Conservation (phyloP, 1,139 yeast genomes). For the Arxiozyma bovina region DNA sequence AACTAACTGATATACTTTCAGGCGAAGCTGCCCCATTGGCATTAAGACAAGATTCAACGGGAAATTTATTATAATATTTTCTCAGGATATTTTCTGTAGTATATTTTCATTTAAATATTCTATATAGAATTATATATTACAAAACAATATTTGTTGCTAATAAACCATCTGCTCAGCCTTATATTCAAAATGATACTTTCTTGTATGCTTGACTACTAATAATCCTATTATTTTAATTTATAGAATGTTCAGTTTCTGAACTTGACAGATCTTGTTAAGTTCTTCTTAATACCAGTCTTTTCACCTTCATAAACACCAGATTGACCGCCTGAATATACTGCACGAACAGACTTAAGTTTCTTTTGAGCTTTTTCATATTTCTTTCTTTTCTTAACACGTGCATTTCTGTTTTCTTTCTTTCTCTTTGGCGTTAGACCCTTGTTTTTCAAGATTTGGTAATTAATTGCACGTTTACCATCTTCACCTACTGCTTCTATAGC, state of each 20-base stretch:
- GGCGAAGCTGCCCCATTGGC: neutral
- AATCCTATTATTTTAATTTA: too few species aligned
- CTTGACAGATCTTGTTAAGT: conserved; percentile 75
- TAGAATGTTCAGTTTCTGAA: conserved; percentile 34
- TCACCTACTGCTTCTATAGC: conserved; percentile 57
- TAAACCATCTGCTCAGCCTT: neutral
- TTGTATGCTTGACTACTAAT: too few species aligned
- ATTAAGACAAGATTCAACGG: neutral
- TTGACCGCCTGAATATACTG: conserved; percentile 65
- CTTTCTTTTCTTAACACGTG: conserved; percentile 97
- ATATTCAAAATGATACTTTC: neutral
- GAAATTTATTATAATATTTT: neutral
- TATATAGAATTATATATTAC: conserved; percentile 1
- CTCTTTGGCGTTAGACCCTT: conserved; percentile 91
- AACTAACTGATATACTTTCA: conserved; percentile 6
- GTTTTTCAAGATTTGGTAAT: conserved; percentile 86
- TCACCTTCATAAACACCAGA: conserved; percentile 89
- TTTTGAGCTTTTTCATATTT: conserved; percentile 92
- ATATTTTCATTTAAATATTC: neutral
- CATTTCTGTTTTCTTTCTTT: conserved; percentile 86
- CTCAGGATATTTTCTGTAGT: neutral
- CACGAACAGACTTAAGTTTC: conserved; percentile 84
- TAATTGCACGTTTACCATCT: conserved; percentile 89
- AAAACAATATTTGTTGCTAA: neutral
- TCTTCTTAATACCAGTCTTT: conserved; percentile 94